Evolutionary conservation across 148 eudicot genomes (phyloP).

Genomic region (Camellia sinensis): DNA sequence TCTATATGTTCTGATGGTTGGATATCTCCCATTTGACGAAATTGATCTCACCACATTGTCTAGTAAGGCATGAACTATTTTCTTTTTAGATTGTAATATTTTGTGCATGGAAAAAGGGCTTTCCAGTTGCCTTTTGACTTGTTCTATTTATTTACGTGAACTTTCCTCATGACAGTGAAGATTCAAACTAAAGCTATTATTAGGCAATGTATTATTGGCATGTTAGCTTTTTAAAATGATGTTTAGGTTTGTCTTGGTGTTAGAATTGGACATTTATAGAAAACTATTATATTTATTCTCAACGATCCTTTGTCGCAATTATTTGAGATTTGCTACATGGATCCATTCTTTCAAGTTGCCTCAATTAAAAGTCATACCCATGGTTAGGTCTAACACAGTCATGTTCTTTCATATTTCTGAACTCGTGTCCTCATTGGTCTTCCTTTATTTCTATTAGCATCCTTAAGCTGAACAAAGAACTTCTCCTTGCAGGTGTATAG

Average conservation of each 20-base stretch:
- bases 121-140: background rate
- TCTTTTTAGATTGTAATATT: background rate
- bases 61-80: slow-evolving; percentile 63
- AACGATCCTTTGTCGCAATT: background rate
- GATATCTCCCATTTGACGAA: slow-evolving; percentile 97
- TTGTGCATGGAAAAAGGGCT: background rate
- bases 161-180: background rate
- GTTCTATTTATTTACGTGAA: background rate
- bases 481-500: too few species aligned
- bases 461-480: background rate
- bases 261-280: too few species aligned
- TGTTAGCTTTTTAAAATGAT: background rate
- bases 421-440: background rate
- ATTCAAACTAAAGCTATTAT: background rate
- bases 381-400: background rate
- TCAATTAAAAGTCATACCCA: background rate
- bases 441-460: background rate
- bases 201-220: too few species aligned
- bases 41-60: slow-evolving; percentile 88
- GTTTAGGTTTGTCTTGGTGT: background rate
- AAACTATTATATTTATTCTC: too few species aligned
- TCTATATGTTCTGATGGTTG: slow-evolving; percentile 87
- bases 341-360: background rate
- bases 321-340: background rate
- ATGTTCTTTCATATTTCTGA: background rate